Evolutionary conservation across 75 land plant species (phyloP).

Genomic region (Isoetes taiwanensis): DNA sequence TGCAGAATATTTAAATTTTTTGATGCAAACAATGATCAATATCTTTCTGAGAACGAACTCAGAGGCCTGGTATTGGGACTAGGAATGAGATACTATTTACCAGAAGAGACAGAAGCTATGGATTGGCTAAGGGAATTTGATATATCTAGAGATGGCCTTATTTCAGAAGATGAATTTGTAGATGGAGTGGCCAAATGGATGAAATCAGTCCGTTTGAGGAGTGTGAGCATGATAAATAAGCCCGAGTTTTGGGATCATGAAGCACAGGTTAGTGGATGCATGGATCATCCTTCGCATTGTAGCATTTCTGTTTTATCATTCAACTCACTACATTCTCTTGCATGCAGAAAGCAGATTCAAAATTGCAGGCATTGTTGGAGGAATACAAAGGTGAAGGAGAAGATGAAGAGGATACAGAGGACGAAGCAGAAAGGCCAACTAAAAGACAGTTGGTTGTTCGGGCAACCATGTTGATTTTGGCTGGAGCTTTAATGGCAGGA

Average conservation of each 20-base stretch:
- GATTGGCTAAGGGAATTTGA: slow-evolving; percentile 30
- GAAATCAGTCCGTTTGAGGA: no score
- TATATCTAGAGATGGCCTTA: slow-evolving; percentile 8
- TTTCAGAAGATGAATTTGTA: slow-evolving; percentile 31
- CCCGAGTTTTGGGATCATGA: no score
- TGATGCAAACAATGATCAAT: slow-evolving; percentile 21
- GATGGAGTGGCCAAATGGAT: slow-evolving; percentile 33
- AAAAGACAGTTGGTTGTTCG: slow-evolving; percentile 1
- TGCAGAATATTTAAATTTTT: slow-evolving; percentile 37
- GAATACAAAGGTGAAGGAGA: slow-evolving; percentile 2
- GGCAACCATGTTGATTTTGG: not conserved
- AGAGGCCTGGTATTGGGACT: slow-evolving; percentile 41
- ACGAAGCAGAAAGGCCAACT: not conserved
- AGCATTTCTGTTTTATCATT: no score
- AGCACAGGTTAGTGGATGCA: no score
- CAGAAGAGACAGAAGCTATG: slow-evolving; percentile 10
- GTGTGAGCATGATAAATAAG: no score
- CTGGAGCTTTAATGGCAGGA: slow-evolving; percentile 7
- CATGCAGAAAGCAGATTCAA: no score
- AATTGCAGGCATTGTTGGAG: no score
- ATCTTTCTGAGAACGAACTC: slow-evolving; percentile 26
- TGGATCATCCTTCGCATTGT: no score
- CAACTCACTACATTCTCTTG: no score
- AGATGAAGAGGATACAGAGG: slow-evolving; percentile 10
- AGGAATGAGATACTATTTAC: slow-evolving; percentile 31